Conservation (phyloP, 164 flowering plant genomes). For the Nelumbo lutea region DNA sequence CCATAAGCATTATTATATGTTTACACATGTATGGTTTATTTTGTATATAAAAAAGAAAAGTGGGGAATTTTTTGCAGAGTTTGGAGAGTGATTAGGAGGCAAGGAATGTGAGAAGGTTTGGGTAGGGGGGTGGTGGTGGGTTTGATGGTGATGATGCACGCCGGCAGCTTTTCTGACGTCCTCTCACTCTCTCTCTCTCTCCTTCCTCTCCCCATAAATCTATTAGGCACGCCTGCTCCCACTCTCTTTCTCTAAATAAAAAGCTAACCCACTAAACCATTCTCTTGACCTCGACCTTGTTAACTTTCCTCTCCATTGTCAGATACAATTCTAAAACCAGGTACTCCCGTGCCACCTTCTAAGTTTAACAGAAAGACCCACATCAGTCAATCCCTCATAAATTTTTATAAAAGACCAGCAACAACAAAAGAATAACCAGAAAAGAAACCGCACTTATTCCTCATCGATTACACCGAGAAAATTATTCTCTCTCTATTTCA, state of each 20-base stretch:
- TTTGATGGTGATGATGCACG: conserved; percentile 72
- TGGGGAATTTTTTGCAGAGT: conserved; percentile 47
- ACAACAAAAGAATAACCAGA: conserved; percentile 7
- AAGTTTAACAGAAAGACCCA: conserved; percentile 18
- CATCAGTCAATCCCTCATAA: conserved; percentile 24
- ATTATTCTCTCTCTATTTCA: background rate
- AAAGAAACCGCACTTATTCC: conserved; percentile 16
- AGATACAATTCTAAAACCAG: conserved; percentile 17
- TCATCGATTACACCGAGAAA: conserved; percentile 51
- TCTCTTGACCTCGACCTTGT: conserved; percentile 19
- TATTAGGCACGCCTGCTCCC: conserved; percentile 76
- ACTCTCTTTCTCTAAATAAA: conserved; percentile 26
- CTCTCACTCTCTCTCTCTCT: conserved; percentile 11
- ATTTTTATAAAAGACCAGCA: conserved; percentile 5
- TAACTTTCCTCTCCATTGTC: conserved; percentile 33
- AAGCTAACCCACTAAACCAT: conserved; percentile 39
- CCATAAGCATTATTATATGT: conserved; percentile 10
- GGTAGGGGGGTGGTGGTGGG: conserved; percentile 41
- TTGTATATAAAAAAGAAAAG: conserved; percentile 28
- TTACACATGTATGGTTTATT: conserved; percentile 18
- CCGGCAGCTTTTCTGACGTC: conserved; percentile 68
- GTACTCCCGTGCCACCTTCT: conserved; percentile 16
- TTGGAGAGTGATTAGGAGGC: conserved; percentile 73
- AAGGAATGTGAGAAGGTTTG: conserved; percentile 33
- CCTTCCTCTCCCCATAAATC: background rate